Evolutionary conservation across 2,329 filamentous ascomycete species (phyloP).

Genomic region (Orbilia brochopaga): DNA sequence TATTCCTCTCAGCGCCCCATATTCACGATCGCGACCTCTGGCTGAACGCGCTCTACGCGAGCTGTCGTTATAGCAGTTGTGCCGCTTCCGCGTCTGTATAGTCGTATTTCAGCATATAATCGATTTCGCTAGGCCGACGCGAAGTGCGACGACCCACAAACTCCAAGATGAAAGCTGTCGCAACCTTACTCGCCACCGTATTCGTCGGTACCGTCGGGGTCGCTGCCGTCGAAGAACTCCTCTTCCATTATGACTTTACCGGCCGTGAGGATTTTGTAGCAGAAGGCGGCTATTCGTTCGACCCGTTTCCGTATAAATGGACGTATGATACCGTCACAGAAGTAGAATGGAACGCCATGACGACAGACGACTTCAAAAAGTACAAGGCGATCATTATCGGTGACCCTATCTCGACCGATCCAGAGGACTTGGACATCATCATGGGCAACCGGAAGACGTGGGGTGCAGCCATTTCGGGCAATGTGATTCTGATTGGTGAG

Average conservation of each 20-base stretch:
- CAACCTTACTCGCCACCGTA: constrained; percentile 13
- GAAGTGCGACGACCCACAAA: constrained; percentile 11
- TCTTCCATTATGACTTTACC: constrained; percentile 30
- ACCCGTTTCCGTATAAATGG: constrained; percentile 25
- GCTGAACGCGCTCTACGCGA: neutral
- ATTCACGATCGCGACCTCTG: neutral
- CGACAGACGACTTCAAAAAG: constrained; percentile 59
- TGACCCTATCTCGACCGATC: constrained; percentile 57
- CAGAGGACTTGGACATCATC: constrained; percentile 53
- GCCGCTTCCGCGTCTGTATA: neutral
- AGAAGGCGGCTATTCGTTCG: neutral
- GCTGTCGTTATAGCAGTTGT: neutral
- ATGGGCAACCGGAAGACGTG: constrained; percentile 58
- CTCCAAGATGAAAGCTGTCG: constrained; percentile 14
- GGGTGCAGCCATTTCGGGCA: constrained; percentile 59
- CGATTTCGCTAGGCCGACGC: constrained; percentile 1
- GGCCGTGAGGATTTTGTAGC: constrained; percentile 36
- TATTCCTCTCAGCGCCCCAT: neutral
- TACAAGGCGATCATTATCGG: constrained; percentile 61
- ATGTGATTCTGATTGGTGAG: constrained; percentile 59
- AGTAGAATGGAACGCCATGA: constrained; percentile 58
- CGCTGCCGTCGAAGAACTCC: constrained; percentile 22
- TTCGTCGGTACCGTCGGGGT: neutral
- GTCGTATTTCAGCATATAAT: neutral
- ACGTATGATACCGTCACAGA: constrained; percentile 53